Base-by-base conservation (phyloP, 495 filamentous ascomycete species). In the Aspergillus incahuasiensis region DNA sequence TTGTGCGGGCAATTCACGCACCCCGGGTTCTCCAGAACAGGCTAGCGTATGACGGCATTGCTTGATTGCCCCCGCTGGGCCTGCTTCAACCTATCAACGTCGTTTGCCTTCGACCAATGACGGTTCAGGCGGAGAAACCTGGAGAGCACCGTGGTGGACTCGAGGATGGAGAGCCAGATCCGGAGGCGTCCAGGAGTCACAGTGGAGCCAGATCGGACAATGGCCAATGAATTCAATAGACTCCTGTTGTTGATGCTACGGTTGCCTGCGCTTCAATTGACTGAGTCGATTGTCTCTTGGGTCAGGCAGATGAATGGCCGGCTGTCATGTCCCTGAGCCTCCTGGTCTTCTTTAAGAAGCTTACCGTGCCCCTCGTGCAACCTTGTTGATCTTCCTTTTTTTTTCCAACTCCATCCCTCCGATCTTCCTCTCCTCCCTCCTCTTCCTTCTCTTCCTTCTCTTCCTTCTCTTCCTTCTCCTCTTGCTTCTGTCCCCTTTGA, bases 1-100 rank as follows among this genome's bases (percentile, higher is more conserved):
- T 28, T 28, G 25, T n/a, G n/a, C n/a, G n/a, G n/a, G n/a, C n/a
- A n/a, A n/a, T n/a, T n/a, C n/a, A n/a, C n/a, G n/a, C n/a, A 7
- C n/a, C 46, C 47, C 63, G 55, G 66, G 30, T 55, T 60, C 40
- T 55, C 57, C 58, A 60, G 38, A 66, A 57, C 38, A 51, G 43
- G 58, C 44, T 64, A 63, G 61, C 48, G 41, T 30, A 51, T 41
- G 47, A 45, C 59, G 47, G 40, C 24, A 47, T 41, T 34, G 7
- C n/a, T 19, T 18, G 47, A 49, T 49, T 32, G 3, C 25, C 16
- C 1, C 18, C 32, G 20, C 30, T 38, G 38, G 47, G 30, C 45
- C 16, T 6, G n/a, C 12, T n/a, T 48, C 1, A 16, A 6, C 45
- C 45, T 48, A 48, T 32, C 15, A 48, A 34, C 45, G 45, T 48